Evolutionary conservation across 1,139 yeast genomes (phyloP), one percentile per base, ranked within the genome.

Genomic region (Petasospora fabianii): DNA sequence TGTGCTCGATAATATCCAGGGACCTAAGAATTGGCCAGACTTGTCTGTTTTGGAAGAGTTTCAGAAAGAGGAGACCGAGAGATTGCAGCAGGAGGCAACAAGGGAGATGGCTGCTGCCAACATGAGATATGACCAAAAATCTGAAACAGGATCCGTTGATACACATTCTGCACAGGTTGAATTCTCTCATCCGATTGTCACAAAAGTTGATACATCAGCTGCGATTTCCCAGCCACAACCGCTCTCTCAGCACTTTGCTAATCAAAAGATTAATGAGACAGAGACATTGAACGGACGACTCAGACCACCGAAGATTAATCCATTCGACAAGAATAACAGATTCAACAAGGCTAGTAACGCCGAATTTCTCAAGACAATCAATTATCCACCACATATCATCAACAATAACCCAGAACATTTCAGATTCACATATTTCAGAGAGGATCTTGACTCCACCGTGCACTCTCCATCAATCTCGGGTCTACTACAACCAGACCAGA

Each of bases 381-480:
- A 47, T 46, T 61, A 64, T 41, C 69, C 70, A n/a, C 68, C 68
- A 6, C 69, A 66, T 38, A 55, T 66, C 41, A 51, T 68, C 39
- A 56, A 64, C 40, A 54, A 66, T 53, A 59, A 65, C 49, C 62
- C 72, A 36, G 76, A 69, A 34, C 77, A 74, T 41, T 69, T 71
- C 50, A 68, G 98, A 46, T 92, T 85, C 64, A 87, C 97, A 0
- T 92, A 90, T 57, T 92, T 92, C 61, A 71, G 97, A 49, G 96
- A 90, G 50, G 96, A 88, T 54, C 65, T 92, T 50, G 85, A 83
- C 15, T 78, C 87, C 13, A 92, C 98, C 0, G 78, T 92, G 13
- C 97, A 92, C 60, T 79, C 97, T 0, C 92, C 96, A 1, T 81
- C 84, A 4, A 79, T 92, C 26, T 81, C 95, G 12, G 97, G 97